Evolutionary conservation across 2,329 filamentous ascomycete genomes (phyloP).

Genomic region (Alternaria infectoria): DNA sequence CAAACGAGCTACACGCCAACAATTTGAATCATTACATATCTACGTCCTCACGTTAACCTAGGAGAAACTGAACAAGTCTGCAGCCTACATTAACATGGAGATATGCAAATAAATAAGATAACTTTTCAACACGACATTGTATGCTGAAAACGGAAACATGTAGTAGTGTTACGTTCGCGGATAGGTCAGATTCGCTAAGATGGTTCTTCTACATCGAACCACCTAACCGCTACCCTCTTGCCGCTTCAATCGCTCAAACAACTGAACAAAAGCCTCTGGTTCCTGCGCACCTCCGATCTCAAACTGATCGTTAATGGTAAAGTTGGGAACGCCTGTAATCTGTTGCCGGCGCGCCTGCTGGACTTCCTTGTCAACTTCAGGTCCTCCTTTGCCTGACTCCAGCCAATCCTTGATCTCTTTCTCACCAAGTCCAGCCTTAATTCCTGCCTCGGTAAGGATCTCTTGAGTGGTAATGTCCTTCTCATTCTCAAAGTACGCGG

Average conservation of each 20-base stretch:
- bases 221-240: constrained; percentile 36
- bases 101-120: too few species aligned
- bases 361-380: constrained; percentile 56
- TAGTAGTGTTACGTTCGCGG: not conserved
- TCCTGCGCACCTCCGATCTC: constrained; percentile 76
- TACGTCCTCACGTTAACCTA: too few species aligned
- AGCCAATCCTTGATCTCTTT: constrained; percentile 54
- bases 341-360: constrained; percentile 53
- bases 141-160: not conserved
- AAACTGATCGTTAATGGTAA: constrained; percentile 72
- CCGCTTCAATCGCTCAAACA: constrained; percentile 67
- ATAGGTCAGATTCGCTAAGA: not conserved
- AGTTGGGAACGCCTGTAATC: constrained; percentile 75
- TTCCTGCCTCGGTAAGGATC: constrained; percentile 50
- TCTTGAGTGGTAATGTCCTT: constrained; percentile 54
- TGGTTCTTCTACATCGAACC: not conserved
- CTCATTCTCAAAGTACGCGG: constrained; percentile 56
- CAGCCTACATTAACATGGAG: too few species aligned
- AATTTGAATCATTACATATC: too few species aligned
- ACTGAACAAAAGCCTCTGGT: constrained; percentile 67
- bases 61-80: too few species aligned
- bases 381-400: constrained; percentile 51
- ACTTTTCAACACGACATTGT: not conserved
- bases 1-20: not conserved
- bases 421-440: constrained; percentile 53